Evolutionary conservation across 2,329 filamentous ascomycete genomes (phyloP).

Genomic region (Rugonectria rugulosa): DNA sequence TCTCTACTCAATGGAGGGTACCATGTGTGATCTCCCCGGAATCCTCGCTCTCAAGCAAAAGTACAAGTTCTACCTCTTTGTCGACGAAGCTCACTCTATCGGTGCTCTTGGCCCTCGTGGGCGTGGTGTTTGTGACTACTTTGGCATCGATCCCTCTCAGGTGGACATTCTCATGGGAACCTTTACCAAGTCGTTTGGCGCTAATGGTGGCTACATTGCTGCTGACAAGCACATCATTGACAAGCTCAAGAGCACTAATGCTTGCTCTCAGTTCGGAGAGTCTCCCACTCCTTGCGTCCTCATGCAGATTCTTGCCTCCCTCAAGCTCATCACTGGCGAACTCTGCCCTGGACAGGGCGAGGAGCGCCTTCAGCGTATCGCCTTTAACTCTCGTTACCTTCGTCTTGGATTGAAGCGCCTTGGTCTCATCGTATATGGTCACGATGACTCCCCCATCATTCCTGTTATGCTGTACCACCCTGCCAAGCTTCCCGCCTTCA

Average conservation of each 20-base stretch:
- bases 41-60: constrained; percentile 86
- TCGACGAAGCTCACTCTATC: constrained; percentile 96
- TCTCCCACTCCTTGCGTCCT: constrained; percentile 87
- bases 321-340: constrained; percentile 90
- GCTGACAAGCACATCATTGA: constrained; percentile 91
- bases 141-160: constrained; percentile 84
- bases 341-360: constrained; percentile 90
- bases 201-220: constrained; percentile 95
- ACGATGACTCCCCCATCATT: constrained; percentile 97
- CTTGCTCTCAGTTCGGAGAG: constrained; percentile 87
- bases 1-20: constrained; percentile 99
- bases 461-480: constrained; percentile 95
- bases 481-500: constrained; percentile 98
- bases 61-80: constrained; percentile 96
- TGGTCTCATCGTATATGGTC: constrained; percentile 94
- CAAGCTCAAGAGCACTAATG: constrained; percentile 86
- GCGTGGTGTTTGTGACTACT: constrained; percentile 96
- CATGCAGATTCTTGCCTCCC: constrained; percentile 86
- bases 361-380: constrained; percentile 92
- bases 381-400: constrained; percentile 99
- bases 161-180: constrained; percentile 99
- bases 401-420: constrained; percentile 95
- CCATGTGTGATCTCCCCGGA: constrained; percentile 96
- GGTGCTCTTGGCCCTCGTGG: constrained; percentile 89
- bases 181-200: constrained; percentile 96